These are phyloP conservation scores for Escallonia rubra DNA, from an alignment of 129 eudicot genomes.

Conservation along the genomic window DNA sequence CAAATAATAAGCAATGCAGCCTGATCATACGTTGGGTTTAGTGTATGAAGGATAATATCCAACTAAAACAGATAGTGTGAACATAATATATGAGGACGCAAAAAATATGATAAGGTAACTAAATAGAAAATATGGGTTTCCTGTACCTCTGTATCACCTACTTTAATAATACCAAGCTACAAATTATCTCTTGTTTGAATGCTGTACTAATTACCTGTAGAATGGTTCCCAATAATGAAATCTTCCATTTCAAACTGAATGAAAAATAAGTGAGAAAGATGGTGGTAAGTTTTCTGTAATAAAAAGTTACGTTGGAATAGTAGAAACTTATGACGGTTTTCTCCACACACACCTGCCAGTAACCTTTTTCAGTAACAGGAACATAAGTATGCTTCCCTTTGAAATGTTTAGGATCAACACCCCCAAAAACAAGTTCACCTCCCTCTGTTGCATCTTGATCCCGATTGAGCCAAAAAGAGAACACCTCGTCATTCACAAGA, in stretches of 20 bases:
- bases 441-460: slow-evolving; percentile 56
- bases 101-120: background rate
- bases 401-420: slow-evolving; percentile 73
- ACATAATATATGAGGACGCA: background rate
- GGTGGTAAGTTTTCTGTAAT: too few species aligned
- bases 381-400: slow-evolving; percentile 75
- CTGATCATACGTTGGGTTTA: background rate
- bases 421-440: slow-evolving; percentile 85
- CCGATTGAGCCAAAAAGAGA: slow-evolving; percentile 83
- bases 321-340: background rate
- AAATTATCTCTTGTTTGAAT: background rate
- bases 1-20: background rate
- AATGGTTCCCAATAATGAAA: slow-evolving; percentile 58
- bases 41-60: background rate
- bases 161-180: background rate
- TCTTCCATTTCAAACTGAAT: slow-evolving; percentile 84
- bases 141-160: background rate
- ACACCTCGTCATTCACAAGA: slow-evolving; percentile 59
- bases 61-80: too few species aligned
- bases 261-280: background rate
- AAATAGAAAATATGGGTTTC: background rate
- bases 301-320: background rate
- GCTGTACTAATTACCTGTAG: slow-evolving; percentile 53
- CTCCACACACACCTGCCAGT: slow-evolving; percentile 67
- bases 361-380: slow-evolving; percentile 73